These are phyloP conservation scores for Irpex sp. DNA, from an alignment of 1,284 basidiomycete species.

Conservation along the genomic window DNA sequence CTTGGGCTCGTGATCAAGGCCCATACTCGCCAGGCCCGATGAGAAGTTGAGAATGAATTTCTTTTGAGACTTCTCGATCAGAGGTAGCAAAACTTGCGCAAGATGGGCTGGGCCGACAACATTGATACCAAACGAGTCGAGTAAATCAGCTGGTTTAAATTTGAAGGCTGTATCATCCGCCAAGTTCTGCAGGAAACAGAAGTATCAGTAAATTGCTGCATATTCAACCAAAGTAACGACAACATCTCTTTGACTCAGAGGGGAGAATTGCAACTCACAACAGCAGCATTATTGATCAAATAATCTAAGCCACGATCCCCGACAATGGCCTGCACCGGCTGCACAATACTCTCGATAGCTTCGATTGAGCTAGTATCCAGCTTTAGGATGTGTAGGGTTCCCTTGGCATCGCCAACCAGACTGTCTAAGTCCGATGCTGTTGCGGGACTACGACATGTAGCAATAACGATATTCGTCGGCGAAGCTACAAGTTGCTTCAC, in stretches of 20 bases:
- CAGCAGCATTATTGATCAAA: slow-evolving; percentile 37
- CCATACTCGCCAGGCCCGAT: slow-evolving; percentile 30
- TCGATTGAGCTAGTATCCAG: slow-evolving; percentile 31
- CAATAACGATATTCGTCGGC: slow-evolving; percentile 28
- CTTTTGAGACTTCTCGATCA: slow-evolving; percentile 27
- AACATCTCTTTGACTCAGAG: background rate
- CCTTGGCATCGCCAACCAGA: slow-evolving; percentile 22
- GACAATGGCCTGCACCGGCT: slow-evolving; percentile 23
- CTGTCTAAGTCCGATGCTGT: slow-evolving; percentile 9
- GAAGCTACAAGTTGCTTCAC: slow-evolving; percentile 31
- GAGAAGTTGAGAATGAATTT: slow-evolving; percentile 35
- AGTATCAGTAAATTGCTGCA: background rate
- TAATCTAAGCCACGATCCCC: slow-evolving; percentile 32
- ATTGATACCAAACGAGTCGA: slow-evolving; percentile 26
- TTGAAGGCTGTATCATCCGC: slow-evolving; percentile 24
- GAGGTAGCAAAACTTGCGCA: slow-evolving; percentile 28
- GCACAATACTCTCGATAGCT: slow-evolving; percentile 26
- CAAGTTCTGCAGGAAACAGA: slow-evolving; percentile 19
- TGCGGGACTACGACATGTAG: slow-evolving; percentile 31
- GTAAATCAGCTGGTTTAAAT: slow-evolving; percentile 18
- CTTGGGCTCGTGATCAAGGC: slow-evolving; percentile 17
- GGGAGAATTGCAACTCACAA: slow-evolving; percentile 21
- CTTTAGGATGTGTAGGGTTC: slow-evolving; percentile 30
- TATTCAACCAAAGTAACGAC: background rate
- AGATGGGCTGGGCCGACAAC: slow-evolving; percentile 32